Conservation (phyloP, 208 protist genomes). For the Trypanosoma melophagium region DNA sequence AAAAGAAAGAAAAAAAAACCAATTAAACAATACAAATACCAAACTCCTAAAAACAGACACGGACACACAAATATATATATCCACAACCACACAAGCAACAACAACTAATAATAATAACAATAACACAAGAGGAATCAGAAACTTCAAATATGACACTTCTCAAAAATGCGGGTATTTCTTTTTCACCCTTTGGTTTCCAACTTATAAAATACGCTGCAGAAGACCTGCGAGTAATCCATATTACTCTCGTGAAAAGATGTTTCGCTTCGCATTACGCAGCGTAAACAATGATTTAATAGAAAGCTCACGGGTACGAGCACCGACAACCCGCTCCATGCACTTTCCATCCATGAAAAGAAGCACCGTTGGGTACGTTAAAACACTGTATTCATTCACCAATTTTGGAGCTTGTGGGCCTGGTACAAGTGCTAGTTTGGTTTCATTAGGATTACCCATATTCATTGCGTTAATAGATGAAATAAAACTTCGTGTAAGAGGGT, state of each 20-base stretch:
- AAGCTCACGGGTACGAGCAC: conserved; percentile 64
- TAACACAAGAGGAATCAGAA: not conserved
- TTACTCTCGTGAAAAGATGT: conserved; percentile 72
- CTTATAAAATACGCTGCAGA: not conserved
- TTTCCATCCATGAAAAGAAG: conserved; percentile 73
- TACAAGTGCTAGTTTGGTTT: conserved; percentile 78
- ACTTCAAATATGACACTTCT: not conserved
- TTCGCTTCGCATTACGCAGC: conserved; percentile 66
- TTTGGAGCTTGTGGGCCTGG: conserved; percentile 59
- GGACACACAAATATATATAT: too few relatives aligned
- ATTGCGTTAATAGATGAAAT: conserved; percentile 76
- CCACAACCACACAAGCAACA: not conserved
- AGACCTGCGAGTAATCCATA: not conserved
- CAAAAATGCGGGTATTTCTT: too few relatives aligned
- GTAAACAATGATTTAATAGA: conserved; percentile 85
- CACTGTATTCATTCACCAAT: conserved; percentile 65
- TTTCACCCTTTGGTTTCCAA: not conserved
- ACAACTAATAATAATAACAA: conserved; percentile 2
- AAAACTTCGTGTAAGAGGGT: conserved; percentile 74
- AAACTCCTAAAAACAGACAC: not conserved
- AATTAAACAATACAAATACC: not conserved
- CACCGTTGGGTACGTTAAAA: conserved; percentile 75
- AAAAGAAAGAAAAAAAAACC: not conserved
- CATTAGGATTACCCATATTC: conserved; percentile 73
- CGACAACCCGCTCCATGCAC: conserved; percentile 68